These are phyloP conservation scores for Talaromyces liani DNA, from an alignment of 495 filamentous ascomycete genomes.

Conservation along the genomic window DNA sequence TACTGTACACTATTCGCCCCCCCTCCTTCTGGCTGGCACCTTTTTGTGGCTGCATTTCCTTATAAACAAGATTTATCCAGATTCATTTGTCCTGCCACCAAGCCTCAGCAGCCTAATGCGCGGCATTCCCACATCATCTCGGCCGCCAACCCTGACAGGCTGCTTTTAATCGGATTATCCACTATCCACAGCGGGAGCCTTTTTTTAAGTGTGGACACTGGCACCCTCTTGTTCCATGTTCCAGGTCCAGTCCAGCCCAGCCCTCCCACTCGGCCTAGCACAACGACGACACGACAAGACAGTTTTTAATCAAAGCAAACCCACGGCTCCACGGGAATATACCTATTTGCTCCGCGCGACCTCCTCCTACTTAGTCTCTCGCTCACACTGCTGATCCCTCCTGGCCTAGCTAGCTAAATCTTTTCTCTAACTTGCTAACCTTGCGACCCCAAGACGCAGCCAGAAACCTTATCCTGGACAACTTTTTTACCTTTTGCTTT, in stretches of 20 bases:
- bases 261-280: not conserved
- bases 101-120: conserved; percentile 4
- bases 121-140: not conserved
- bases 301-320: not conserved
- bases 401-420: not conserved
- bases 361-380: conserved; percentile 1
- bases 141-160: not conserved
- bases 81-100: conserved; percentile 1
- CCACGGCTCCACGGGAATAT: not conserved
- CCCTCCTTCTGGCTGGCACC: not conserved
- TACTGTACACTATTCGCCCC: not conserved
- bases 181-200: conserved; percentile 7
- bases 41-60: not conserved
- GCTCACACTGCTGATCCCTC: not conserved
- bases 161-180: not conserved
- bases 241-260: not conserved
- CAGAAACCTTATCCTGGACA: conserved; percentile 8
- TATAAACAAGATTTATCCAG: not conserved
- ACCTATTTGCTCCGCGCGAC: not conserved
- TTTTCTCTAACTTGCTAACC: not conserved
- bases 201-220: conserved; percentile 3
- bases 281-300: not conserved
- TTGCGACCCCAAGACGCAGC: conserved; percentile 7
- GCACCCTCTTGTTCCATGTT: not conserved
- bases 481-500: not conserved